Conservation (phyloP, 148 eudicot genomes). For the Arbutus unedo region DNA sequence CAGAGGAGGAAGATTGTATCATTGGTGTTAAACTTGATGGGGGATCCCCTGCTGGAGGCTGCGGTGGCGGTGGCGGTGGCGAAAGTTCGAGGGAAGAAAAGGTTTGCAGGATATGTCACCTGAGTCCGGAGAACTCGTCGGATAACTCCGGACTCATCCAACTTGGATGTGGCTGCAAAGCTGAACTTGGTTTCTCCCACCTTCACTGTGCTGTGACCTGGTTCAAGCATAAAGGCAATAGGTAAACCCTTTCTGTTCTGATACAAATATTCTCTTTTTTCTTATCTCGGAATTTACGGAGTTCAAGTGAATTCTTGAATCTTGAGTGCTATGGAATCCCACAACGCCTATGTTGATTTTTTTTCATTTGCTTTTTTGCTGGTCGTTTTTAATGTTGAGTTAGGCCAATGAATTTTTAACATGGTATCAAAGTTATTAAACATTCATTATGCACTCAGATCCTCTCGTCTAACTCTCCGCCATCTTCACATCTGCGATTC, state of each 20-base stretch:
- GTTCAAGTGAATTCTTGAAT: not conserved
- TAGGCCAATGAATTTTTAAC: too few species aligned
- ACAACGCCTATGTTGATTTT: too few species aligned
- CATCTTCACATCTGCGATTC: too few species aligned
- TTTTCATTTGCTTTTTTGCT: too few species aligned
- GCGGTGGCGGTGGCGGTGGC: constrained; percentile 4
- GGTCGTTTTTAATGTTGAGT: too few species aligned
- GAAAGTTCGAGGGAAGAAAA: constrained; percentile 28
- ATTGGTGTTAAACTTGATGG: not conserved
- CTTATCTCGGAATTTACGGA: not conserved
- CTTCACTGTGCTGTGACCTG: constrained; percentile 50
- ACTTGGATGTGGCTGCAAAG: constrained; percentile 63
- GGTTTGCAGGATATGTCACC: constrained; percentile 50
- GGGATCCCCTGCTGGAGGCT: not conserved
- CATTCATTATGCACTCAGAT: too few species aligned
- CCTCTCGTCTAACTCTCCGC: too few species aligned
- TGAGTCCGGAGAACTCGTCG: constrained; percentile 24
- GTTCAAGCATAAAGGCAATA: constrained; percentile 51
- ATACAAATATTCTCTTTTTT: not conserved
- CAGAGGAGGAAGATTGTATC: not conserved
- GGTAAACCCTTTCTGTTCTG: constrained; percentile 24
- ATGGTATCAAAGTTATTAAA: too few species aligned
- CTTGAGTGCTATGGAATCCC: too few species aligned
- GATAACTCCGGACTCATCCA: constrained; percentile 25
- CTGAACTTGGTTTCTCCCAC: constrained; percentile 51